Conservation (phyloP, 192 early-diverging fungal genomes). For the Entomortierella beljakovae region DNA sequence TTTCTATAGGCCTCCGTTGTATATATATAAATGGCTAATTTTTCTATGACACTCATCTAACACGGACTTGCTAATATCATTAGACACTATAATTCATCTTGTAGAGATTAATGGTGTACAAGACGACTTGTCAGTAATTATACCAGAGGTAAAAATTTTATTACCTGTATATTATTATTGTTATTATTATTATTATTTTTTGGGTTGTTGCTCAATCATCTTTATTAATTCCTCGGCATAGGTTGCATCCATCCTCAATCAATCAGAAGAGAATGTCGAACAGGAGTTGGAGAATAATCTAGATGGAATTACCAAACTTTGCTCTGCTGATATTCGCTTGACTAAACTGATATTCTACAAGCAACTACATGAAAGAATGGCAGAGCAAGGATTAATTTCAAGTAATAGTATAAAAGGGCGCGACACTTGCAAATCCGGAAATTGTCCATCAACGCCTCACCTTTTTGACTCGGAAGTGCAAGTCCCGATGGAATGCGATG, state of each 20-base stretch:
- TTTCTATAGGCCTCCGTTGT: not conserved
- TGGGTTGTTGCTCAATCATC: no score
- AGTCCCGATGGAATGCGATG: not conserved
- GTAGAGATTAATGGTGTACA: not conserved
- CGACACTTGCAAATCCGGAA: no score
- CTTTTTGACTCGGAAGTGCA: no score
- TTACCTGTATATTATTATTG: not conserved
- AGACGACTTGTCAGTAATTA: not conserved
- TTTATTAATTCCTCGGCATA: not conserved
- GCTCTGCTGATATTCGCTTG: not conserved
- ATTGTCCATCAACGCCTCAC: no score
- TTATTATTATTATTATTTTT: no score
- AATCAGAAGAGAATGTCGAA: not conserved
- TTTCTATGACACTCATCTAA: no score
- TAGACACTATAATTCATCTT: conserved; percentile 6
- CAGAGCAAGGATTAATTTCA: not conserved
- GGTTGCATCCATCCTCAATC: conserved; percentile 1
- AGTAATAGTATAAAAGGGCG: no score
- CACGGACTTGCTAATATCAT: no score
- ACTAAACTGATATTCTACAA: not conserved
- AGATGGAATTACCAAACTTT: not conserved
- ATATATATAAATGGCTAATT: not conserved
- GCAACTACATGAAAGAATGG: not conserved
- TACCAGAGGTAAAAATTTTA: not conserved
- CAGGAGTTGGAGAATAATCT: not conserved